Evolutionary conservation across 805 yeast genomes (phyloP).

Genomic region (Candida xyloterini): DNA sequence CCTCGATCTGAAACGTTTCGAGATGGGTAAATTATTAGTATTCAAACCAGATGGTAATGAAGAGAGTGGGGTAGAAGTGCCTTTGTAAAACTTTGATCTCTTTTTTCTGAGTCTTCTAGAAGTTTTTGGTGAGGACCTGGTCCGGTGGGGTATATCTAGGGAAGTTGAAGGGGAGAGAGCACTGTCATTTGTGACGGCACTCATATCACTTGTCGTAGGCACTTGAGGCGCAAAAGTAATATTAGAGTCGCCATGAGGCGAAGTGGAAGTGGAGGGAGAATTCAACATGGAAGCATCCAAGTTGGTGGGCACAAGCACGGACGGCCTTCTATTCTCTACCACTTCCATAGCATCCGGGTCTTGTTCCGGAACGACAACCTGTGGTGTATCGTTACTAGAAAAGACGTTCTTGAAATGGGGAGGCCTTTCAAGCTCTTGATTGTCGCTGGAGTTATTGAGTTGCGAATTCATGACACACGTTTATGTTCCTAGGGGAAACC

Average conservation of each 20-base stretch:
- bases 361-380: slow-evolving; percentile 10
- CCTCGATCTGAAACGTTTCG: slow-evolving; percentile 32
- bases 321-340: slow-evolving; percentile 31
- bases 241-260: slow-evolving; percentile 6
- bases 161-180: slow-evolving; percentile 8
- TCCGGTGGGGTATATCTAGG: slow-evolving; percentile 13
- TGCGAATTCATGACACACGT: slow-evolving; percentile 38
- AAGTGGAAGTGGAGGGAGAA: slow-evolving; percentile 17
- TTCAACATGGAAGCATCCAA: slow-evolving; percentile 18
- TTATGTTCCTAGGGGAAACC: background rate
- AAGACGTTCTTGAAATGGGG: slow-evolving; percentile 35
- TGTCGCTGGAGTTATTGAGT: slow-evolving; percentile 37
- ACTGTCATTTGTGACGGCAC: slow-evolving; percentile 2
- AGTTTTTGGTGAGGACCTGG: slow-evolving; percentile 13
- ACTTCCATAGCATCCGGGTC: slow-evolving; percentile 20
- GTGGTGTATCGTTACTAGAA: slow-evolving; percentile 21
- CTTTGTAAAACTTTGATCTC: slow-evolving; percentile 17
- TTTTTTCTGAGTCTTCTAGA: slow-evolving; percentile 14
- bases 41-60: slow-evolving; percentile 7
- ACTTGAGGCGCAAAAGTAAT: slow-evolving; percentile 16
- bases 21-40: slow-evolving; percentile 17
- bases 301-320: slow-evolving; percentile 26
- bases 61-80: slow-evolving; percentile 7
- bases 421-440: slow-evolving; percentile 33
- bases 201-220: slow-evolving; percentile 6